Evolutionary conservation across 78 protist genomes (phyloP).

Genomic region (Speleostelium caveatum): DNA sequence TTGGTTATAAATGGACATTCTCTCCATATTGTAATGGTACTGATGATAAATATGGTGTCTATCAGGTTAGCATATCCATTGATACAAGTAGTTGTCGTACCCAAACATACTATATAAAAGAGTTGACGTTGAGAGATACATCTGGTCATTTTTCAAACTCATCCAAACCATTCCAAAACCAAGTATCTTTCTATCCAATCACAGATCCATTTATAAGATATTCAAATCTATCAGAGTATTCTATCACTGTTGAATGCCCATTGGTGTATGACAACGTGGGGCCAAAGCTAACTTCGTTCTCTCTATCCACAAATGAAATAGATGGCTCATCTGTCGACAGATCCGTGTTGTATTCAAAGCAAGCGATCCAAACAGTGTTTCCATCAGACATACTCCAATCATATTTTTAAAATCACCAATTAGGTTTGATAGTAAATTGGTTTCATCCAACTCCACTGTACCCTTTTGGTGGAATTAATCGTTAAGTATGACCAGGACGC

Average conservation of each 20-base stretch:
- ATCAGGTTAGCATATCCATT: background rate
- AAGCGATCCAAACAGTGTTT: background rate
- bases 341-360: background rate
- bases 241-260: background rate
- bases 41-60: background rate
- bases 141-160: background rate
- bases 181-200: background rate
- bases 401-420: too few species aligned
- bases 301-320: background rate
- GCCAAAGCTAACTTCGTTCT: background rate
- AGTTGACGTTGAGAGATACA: background rate
- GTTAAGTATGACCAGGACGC: too few species aligned
- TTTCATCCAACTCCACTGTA: background rate
- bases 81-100: background rate
- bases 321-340: background rate
- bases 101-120: background rate
- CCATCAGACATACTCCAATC: background rate
- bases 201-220: slow-evolving; percentile 10
- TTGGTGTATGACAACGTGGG: background rate
- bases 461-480: too few species aligned
- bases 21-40: background rate
- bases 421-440: too few species aligned
- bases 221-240: background rate
- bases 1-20: slow-evolving; percentile 3
- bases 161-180: background rate